phyloP scores from a whole-genome alignment of 2,329 filamentous ascomycete genomes.

The Diplodia corticola region DNA sequence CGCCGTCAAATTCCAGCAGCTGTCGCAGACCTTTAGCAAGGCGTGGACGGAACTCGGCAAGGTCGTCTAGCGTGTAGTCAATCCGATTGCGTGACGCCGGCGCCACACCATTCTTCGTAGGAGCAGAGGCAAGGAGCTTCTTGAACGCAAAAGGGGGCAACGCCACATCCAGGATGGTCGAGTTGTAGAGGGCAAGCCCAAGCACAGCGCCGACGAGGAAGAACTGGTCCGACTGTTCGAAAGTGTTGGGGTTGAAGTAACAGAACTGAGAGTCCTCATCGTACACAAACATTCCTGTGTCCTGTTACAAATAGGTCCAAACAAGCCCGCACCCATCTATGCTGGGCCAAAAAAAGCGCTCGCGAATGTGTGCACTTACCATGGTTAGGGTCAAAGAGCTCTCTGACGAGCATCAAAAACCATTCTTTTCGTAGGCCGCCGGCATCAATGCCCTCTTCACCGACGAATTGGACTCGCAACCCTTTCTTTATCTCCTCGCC shows the following conservation, averaged over 20 bases:
- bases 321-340: not conserved
- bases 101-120: slow-evolving; percentile 46
- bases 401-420: slow-evolving; percentile 84
- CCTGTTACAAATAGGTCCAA: not conserved
- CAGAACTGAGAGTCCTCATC: slow-evolving; percentile 88
- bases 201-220: slow-evolving; percentile 86
- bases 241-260: slow-evolving; percentile 89
- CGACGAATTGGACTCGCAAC: slow-evolving; percentile 78
- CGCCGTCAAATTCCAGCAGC: slow-evolving; percentile 78
- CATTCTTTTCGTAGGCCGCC: slow-evolving; percentile 91
- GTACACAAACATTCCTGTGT: slow-evolving; percentile 83
- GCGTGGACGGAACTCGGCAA: slow-evolving; percentile 76
- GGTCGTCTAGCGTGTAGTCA: slow-evolving; percentile 66
- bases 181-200: slow-evolving; percentile 91
- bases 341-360: not conserved
- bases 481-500: slow-evolving; percentile 89
- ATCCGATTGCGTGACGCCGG: slow-evolving; percentile 51
- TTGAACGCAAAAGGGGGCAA: slow-evolving; percentile 87
- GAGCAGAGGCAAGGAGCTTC: slow-evolving; percentile 77
- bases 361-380: slow-evolving; percentile 53
- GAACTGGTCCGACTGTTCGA: slow-evolving; percentile 89
- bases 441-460: slow-evolving; percentile 88
- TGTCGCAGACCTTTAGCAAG: slow-evolving; percentile 74
- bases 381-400: slow-evolving; percentile 88
- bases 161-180: slow-evolving; percentile 85